Percentiles rank a stretch among this genome's conserved stretches.
Conservation (phyloP, 1,284 basidiomycete species). For the Ceratobasidium sp. region DNA sequence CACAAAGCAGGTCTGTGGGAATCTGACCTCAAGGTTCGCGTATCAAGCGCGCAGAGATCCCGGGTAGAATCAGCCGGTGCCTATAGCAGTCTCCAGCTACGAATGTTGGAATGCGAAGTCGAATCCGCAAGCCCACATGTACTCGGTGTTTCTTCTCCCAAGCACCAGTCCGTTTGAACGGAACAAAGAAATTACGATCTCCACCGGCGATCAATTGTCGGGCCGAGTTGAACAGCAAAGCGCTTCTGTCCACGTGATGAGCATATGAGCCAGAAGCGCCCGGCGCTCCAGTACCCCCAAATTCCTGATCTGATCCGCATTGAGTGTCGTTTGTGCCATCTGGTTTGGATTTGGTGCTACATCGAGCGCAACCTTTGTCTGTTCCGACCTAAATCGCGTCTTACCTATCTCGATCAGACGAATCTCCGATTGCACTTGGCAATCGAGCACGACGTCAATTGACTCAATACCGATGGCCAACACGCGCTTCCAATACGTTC, state of each 20-base stretch:
- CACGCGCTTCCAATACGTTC: conserved; percentile 89
- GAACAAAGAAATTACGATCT: conserved; percentile 24
- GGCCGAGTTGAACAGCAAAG: too few species aligned
- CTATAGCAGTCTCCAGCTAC: too few species aligned
- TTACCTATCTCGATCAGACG: not conserved
- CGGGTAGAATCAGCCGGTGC: not conserved
- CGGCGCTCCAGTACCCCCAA: too few species aligned
- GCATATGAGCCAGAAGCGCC: not conserved
- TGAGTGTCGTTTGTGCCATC: too few species aligned
- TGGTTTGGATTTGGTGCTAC: too few species aligned
- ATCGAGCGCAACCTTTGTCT: too few species aligned
- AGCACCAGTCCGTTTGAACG: not conserved
- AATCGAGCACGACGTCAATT: not conserved
- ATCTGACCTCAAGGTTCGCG: not conserved
- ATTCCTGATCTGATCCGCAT: too few species aligned
- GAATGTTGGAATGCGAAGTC: conserved; percentile 3
- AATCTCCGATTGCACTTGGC: not conserved
- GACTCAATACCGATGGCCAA: conserved; percentile 74
- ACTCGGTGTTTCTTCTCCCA: not conserved
- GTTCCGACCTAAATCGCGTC: too few species aligned
- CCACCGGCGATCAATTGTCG: conserved; percentile 7
- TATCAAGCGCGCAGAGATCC: not conserved
- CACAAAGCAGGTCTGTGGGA: not conserved
- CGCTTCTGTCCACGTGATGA: not conserved
- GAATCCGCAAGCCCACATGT: not conserved